Evolutionary conservation across 2,329 filamentous ascomycete genomes (phyloP).

Genomic region (Nemania abortiva): DNA sequence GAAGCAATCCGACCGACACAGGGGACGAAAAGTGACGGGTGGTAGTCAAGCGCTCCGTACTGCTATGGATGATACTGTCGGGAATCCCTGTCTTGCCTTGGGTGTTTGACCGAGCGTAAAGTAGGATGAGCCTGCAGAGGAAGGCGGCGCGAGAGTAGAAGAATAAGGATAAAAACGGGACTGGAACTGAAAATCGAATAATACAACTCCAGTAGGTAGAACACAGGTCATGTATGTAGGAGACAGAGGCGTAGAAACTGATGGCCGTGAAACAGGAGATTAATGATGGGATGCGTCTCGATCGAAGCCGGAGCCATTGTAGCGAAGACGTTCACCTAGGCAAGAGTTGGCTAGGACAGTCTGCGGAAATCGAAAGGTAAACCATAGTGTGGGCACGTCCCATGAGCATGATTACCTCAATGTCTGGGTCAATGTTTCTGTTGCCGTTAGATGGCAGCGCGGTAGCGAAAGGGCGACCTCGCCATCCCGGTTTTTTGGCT

Average conservation of each 20-base stretch:
- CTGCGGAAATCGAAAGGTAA: neutral
- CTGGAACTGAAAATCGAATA: neutral
- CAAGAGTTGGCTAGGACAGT: neutral
- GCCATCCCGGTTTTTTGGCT: conserved; percentile 6
- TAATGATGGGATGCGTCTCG: conserved; percentile 7
- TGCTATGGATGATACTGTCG: neutral
- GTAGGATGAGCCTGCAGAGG: conserved; percentile 8
- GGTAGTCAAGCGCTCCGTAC: neutral
- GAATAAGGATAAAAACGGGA: neutral
- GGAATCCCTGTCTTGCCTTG: neutral
- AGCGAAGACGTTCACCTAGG: neutral
- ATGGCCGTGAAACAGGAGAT: conserved; percentile 1
- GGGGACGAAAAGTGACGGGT: neutral
- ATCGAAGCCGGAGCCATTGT: conserved; percentile 21
- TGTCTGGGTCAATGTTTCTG: conserved; percentile 12
- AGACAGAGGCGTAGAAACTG: conserved; percentile 11
- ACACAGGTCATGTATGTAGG: conserved; percentile 26
- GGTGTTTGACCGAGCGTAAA: neutral
- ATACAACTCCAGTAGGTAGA: conserved; percentile 18
- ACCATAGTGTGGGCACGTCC: neutral
- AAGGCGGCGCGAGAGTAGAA: neutral
- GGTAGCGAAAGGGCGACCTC: conserved; percentile 43
- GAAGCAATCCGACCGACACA: neutral
- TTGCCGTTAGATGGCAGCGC: neutral
- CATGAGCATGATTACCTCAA: conserved; percentile 1